These are phyloP conservation scores for Aschersonia sp. DNA, from an alignment of 2,329 filamentous ascomycete species.

Conservation along the genomic window DNA sequence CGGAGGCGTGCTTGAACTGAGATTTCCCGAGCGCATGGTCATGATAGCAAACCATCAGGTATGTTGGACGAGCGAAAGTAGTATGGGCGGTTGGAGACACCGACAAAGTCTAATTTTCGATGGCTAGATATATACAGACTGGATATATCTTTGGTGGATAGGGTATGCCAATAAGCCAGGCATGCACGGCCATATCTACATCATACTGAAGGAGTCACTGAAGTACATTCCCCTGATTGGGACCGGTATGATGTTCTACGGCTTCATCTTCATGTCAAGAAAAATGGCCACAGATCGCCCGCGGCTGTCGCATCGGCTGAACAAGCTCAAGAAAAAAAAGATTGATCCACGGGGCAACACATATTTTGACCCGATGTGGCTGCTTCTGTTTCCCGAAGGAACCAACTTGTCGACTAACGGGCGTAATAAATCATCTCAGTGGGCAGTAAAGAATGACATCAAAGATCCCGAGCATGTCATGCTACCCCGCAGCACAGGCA, in stretches of 20 bases:
- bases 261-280: slow-evolving; percentile 84
- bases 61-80: slow-evolving; percentile 4
- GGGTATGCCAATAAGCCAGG: slow-evolving; percentile 63
- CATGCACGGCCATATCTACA: slow-evolving; percentile 78
- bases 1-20: slow-evolving; percentile 62
- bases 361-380: slow-evolving; percentile 72
- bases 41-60: slow-evolving; percentile 80
- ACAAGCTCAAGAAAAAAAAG: slow-evolving; percentile 48
- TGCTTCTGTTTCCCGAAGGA: slow-evolving; percentile 76
- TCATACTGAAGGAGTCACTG: slow-evolving; percentile 78
- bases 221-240: slow-evolving; percentile 70
- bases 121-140: slow-evolving; percentile 66
- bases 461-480: slow-evolving; percentile 61
- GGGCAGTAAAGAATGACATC: slow-evolving; percentile 63
- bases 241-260: slow-evolving; percentile 70
- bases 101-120: too few species aligned
- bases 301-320: slow-evolving; percentile 58
- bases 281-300: slow-evolving; percentile 73
- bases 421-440: slow-evolving; percentile 53
- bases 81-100: slow-evolving; percentile 8
- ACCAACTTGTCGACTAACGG: slow-evolving; percentile 67
- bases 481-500: slow-evolving; percentile 66
- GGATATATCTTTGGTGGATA: slow-evolving; percentile 88
- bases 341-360: slow-evolving; percentile 36
- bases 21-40: slow-evolving; percentile 68